These are phyloP conservation scores for Aspergillus sp. DNA, from an alignment of 2,329 filamentous ascomycete species.

Conservation along the genomic window DNA sequence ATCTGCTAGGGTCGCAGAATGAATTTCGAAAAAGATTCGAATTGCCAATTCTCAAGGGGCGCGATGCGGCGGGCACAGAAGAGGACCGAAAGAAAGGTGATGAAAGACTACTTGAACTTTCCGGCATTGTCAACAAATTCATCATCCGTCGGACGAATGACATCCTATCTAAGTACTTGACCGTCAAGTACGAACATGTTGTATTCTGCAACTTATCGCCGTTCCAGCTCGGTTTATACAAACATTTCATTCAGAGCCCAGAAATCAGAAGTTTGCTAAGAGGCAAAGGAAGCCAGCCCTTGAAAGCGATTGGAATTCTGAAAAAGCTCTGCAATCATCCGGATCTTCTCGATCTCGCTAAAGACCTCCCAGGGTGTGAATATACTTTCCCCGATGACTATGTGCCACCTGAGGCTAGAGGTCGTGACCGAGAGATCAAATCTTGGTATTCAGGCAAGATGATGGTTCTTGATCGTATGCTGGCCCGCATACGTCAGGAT, in stretches of 20 bases:
- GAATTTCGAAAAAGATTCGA: slow-evolving; percentile 96
- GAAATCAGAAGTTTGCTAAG: slow-evolving; percentile 87
- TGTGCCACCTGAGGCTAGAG: slow-evolving; percentile 78
- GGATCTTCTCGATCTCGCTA: slow-evolving; percentile 76
- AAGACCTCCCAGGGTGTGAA: slow-evolving; percentile 85
- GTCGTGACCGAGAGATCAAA: slow-evolving; percentile 86
- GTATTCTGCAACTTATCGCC: slow-evolving; percentile 94
- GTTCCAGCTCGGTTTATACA: slow-evolving; percentile 91
- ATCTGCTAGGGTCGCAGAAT: slow-evolving; percentile 77
- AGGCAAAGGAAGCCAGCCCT: slow-evolving; percentile 89
- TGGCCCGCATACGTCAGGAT: slow-evolving; percentile 88
- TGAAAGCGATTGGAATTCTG: slow-evolving; percentile 93
- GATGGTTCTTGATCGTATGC: slow-evolving; percentile 96
- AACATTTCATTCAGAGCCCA: slow-evolving; percentile 93
- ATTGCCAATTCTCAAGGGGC: slow-evolving; percentile 82
- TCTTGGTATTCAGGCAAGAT: slow-evolving; percentile 98
- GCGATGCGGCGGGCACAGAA: slow-evolving; percentile 85
- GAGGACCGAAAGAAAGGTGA: slow-evolving; percentile 77
- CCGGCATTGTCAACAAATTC: slow-evolving; percentile 90
- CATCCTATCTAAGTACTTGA: slow-evolving; percentile 93
- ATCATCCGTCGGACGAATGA: slow-evolving; percentile 98
- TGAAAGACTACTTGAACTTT: slow-evolving; percentile 73
- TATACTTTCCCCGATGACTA: slow-evolving; percentile 78
- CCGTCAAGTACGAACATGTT: slow-evolving; percentile 98
- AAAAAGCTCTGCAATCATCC: slow-evolving; percentile 99